A percentile compares a stretch with the other conserved stretches of the same genome.
Conservation (phyloP, 352 stramenopile genomes). For the Phytophthora macrochlamydospora region DNA sequence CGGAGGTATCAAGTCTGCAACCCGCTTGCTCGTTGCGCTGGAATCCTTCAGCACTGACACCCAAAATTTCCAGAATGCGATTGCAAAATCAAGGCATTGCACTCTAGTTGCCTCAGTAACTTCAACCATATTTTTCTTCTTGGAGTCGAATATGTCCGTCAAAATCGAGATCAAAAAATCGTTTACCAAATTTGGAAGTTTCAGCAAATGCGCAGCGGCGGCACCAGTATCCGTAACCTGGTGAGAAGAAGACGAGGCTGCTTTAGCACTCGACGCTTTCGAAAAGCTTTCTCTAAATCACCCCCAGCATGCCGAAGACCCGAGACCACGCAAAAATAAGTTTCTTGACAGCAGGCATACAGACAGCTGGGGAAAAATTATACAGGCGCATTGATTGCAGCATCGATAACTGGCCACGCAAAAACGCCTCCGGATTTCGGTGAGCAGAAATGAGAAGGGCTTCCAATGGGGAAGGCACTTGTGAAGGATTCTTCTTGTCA, state of each 20-base stretch:
- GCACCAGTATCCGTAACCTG: slow-evolving; percentile 33
- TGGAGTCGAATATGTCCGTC: slow-evolving; percentile 49
- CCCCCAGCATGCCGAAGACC: slow-evolving; percentile 66
- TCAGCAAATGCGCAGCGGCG: slow-evolving; percentile 52
- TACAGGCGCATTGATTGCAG: slow-evolving; percentile 73
- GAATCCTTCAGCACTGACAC: slow-evolving; percentile 52
- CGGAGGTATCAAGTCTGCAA: slow-evolving; percentile 50
- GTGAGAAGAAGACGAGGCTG: slow-evolving; percentile 30
- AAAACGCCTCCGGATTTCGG: slow-evolving; percentile 73
- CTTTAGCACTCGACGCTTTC: slow-evolving; percentile 29
- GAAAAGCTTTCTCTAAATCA: slow-evolving; percentile 34
- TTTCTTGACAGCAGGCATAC: slow-evolving; percentile 73
- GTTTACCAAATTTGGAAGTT: slow-evolving; percentile 71
- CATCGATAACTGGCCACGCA: slow-evolving; percentile 70
- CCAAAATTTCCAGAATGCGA: slow-evolving; percentile 81
- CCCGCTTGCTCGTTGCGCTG: slow-evolving; percentile 57
- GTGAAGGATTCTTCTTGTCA: slow-evolving; percentile 49
- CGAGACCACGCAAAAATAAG: slow-evolving; percentile 78
- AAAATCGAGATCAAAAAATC: slow-evolving; percentile 71
- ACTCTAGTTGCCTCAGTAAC: slow-evolving; percentile 61
- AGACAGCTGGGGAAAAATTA: slow-evolving; percentile 56
- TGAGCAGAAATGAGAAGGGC: slow-evolving; percentile 70
- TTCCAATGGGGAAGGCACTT: slow-evolving; percentile 62
- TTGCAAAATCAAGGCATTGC: slow-evolving; percentile 74
- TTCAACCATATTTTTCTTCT: slow-evolving; percentile 11